Evolutionary conservation across 768 basidiomycete species (phyloP), one percentile per base, ranked within the genome.

Genomic region (Macrolepiota albuminosa): DNA sequence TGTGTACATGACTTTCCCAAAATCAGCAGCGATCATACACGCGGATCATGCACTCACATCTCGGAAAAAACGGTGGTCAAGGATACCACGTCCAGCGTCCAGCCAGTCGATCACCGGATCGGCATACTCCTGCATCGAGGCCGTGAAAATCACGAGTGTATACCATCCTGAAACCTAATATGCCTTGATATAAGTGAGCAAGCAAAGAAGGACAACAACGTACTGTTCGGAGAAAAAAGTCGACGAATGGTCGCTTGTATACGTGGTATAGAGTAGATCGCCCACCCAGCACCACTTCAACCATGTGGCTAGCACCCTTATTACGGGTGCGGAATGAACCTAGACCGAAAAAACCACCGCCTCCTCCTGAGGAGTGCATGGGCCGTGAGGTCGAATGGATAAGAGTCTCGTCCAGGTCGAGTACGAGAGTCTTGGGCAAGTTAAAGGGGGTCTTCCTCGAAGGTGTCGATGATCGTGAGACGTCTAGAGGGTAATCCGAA

Each of bases 61-160:
- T 62, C 97, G 86, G 75, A 98, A 99, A 63, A 97, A 79, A 39
- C 95, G 86, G 62, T 91, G 89, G 2, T 81, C 84, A 39, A 99
- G 84, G 59, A 98, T 91, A 18, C 95, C 95, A 48, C 93, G 84
- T 4, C 95, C 93, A 57, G 89, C 93, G 70, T 99, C 97, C 56
- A 99, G 77, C 97, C 97, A 99, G 75, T 99, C 97, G 65, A 99
- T 99, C 33, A 99, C 95, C 0, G 97, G 97, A 77, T 99, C 97
- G 62, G 97, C 97, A 72, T 99, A 99, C 74, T 99, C 97, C 69
- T 95, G 91, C 92, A 99, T 93, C 9, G 96, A 98, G 7, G 97
- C 97, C 36, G 97, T 99, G 75, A 96, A 99, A 63, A 99, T 94
- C 56, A 99, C 95, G 61, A 99, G 84, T 1, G 95, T 98, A 75